These are phyloP conservation scores for Acer campestre DNA, from an alignment of 345 rosid species.

Conservation along the genomic window DNA sequence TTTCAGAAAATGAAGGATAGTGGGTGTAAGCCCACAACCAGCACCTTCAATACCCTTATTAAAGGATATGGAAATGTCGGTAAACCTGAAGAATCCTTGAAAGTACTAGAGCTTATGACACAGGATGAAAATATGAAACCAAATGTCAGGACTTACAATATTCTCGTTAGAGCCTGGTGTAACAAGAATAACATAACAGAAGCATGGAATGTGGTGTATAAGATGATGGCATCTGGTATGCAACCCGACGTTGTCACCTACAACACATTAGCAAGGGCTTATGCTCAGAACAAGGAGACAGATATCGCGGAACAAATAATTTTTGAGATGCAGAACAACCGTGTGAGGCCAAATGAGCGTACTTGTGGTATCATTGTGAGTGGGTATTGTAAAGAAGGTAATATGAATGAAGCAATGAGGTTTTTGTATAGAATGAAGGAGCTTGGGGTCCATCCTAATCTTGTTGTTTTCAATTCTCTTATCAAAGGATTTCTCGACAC, in stretches of 20 bases:
- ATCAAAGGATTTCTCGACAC: slow-evolving; percentile 77
- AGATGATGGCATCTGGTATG: slow-evolving; percentile 68
- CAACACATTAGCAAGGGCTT: slow-evolving; percentile 78
- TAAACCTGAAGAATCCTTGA: slow-evolving; percentile 71
- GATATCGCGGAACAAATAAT: slow-evolving; percentile 73
- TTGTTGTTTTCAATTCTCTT: slow-evolving; percentile 75
- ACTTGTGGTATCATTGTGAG: slow-evolving; percentile 77
- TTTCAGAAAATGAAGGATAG: slow-evolving; percentile 77
- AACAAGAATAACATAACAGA: slow-evolving; percentile 56
- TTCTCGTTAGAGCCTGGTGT: slow-evolving; percentile 85
- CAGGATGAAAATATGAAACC: slow-evolving; percentile 61
- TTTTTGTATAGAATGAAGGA: slow-evolving; percentile 78
- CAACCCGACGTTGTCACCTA: slow-evolving; percentile 83
- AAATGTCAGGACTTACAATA: slow-evolving; percentile 76
- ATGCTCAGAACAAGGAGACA: slow-evolving; percentile 62
- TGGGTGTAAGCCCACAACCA: slow-evolving; percentile 78
- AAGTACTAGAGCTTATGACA: slow-evolving; percentile 62
- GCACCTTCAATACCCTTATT: slow-evolving; percentile 84
- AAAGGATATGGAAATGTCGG: slow-evolving; percentile 83
- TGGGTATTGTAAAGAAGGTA: slow-evolving; percentile 88
- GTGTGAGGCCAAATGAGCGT: slow-evolving; percentile 71
- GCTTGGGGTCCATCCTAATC: slow-evolving; percentile 86
- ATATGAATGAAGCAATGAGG: slow-evolving; percentile 73
- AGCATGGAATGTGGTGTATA: slow-evolving; percentile 79
- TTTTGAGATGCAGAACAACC: slow-evolving; percentile 63